Percentiles rank a stretch among this genome's conserved stretches.
Conservation (phyloP, 257 asterid species). For the Petunia secreta region DNA sequence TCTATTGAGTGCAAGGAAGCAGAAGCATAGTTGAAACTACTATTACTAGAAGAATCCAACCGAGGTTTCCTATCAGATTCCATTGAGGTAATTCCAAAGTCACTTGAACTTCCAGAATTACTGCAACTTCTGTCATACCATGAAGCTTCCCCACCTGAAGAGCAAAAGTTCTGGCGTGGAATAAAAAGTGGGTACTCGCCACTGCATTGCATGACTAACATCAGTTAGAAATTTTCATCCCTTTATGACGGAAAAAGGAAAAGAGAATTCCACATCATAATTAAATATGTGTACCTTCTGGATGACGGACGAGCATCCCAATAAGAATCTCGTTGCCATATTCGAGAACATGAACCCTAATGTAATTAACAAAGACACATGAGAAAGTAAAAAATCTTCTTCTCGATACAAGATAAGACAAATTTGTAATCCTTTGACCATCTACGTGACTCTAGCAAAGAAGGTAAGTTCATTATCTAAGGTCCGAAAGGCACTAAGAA, state of each 20-base stretch:
- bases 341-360: conserved; percentile 97
- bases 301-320: conserved; percentile 99
- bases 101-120: conserved; percentile 87
- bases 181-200: conserved; percentile 94
- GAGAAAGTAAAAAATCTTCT: conserved; percentile 16
- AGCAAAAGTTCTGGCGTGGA: conserved; percentile 85
- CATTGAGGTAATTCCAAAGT: conserved; percentile 90
- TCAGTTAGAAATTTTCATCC: conserved; percentile 21
- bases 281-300: conserved; percentile 61
- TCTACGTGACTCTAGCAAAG: background rate
- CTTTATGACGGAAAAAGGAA: conserved; percentile 2
- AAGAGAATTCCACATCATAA: conserved; percentile 20
- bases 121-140: conserved; percentile 97
- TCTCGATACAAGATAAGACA: background rate
- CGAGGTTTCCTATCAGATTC: conserved; percentile 87
- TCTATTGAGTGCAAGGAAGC: conserved; percentile 89
- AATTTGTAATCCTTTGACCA: background rate
- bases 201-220: conserved; percentile 40
- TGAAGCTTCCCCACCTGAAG: conserved; percentile 84
- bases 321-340: conserved; percentile 96
- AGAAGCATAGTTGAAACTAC: conserved; percentile 72
- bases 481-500: conserved; percentile 1
- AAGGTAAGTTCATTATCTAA: background rate
- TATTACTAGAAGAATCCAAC: conserved; percentile 72
- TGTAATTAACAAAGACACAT: conserved; percentile 26